Evolutionary conservation across 2,329 filamentous ascomycete genomes (phyloP).

Genomic region (Hymenoscyphus infarciens): DNA sequence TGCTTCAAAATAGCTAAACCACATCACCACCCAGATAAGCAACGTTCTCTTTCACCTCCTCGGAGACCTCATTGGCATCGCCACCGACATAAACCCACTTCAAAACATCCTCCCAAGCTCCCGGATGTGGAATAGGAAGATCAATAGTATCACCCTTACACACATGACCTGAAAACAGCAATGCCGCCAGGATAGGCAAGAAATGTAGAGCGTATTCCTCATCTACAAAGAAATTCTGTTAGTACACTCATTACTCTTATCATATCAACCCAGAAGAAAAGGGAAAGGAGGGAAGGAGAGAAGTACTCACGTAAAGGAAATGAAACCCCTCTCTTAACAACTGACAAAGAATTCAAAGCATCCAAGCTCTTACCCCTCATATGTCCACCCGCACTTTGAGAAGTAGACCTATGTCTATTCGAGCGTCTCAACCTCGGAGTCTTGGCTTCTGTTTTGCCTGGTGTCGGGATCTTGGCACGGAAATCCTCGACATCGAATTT

Average conservation of each 20-base stretch:
- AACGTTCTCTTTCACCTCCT: slow-evolving; percentile 50
- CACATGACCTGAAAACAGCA: slow-evolving; percentile 53
- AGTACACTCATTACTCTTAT: not conserved
- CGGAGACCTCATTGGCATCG: slow-evolving; percentile 39
- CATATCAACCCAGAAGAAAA: not conserved
- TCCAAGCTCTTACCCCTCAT: not conserved
- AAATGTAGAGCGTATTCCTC: slow-evolving; percentile 45
- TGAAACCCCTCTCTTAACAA: slow-evolving; percentile 23
- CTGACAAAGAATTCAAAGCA: not conserved
- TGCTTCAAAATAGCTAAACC: not conserved
- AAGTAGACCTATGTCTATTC: slow-evolving; percentile 21
- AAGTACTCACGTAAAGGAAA: slow-evolving; percentile 47
- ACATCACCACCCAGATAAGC: slow-evolving; percentile 48
- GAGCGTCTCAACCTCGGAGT: slow-evolving; percentile 20
- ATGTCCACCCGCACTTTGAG: slow-evolving; percentile 7
- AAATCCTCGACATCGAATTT: slow-evolving; percentile 49
- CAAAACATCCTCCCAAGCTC: slow-evolving; percentile 54
- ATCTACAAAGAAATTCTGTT: slow-evolving; percentile 37
- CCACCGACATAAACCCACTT: slow-evolving; percentile 52
- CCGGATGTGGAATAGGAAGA: slow-evolving; percentile 54
- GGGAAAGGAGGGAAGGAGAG: not conserved
- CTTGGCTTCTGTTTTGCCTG: not conserved
- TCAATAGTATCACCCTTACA: slow-evolving; percentile 52
- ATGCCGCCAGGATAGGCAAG: slow-evolving; percentile 51
- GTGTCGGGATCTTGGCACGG: slow-evolving; percentile 40